Evolutionary conservation across 495 filamentous ascomycete genomes (phyloP), one percentile per base, ranked within the genome.

Genomic region (Aspergillus asperescens): DNA sequence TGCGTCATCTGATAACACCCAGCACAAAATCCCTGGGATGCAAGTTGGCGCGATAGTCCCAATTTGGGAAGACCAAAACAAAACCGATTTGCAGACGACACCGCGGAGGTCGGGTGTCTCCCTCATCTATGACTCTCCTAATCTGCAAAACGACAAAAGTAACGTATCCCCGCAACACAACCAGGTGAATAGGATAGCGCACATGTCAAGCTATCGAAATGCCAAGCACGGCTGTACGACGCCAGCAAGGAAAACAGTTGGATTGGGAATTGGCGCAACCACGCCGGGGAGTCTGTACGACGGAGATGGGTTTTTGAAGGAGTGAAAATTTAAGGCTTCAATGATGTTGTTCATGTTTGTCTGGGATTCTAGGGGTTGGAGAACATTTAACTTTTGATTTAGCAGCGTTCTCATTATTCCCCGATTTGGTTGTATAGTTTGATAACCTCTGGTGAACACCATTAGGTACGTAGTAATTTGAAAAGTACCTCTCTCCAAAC

Each of bases 211-310:
- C 27, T 50, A 54, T n/a, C 35, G 37, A 5, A 60, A 64, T 29
- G 34, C 53, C 41, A 55, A 55, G 8, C 60, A 61, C 2, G 65
- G 58, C 1, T 53, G 65, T 39, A 62, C 52, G 19, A 74, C 71
- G 0, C 71, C 71, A 0, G 59, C 43, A n/a, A 56, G 60, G 20
- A 68, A 69, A 44, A 44, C 56, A 1, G 53, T 70, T n/a, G 71
- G 71, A 1, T 56, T 71, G 16, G 68, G 68, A 1, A 58, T 71
- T 50, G 63, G 65, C 13, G 56, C 59, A 32, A 56, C 62, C 10
- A 76, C 72, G 1, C 73, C 74, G 22, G 73, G 58, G 13, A 77
- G 76, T 56, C 47, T 77, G 44, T 79, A 79, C 52, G 76, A 79
- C 54, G 64, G 68, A 9, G 70, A 76, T 45, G 76, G 76, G 8